A percentile compares a stretch with the other conserved stretches of the same genome.
phyloP scores from a whole-genome alignment of 2,329 filamentous ascomycete species.

The Cercospora sp. region DNA sequence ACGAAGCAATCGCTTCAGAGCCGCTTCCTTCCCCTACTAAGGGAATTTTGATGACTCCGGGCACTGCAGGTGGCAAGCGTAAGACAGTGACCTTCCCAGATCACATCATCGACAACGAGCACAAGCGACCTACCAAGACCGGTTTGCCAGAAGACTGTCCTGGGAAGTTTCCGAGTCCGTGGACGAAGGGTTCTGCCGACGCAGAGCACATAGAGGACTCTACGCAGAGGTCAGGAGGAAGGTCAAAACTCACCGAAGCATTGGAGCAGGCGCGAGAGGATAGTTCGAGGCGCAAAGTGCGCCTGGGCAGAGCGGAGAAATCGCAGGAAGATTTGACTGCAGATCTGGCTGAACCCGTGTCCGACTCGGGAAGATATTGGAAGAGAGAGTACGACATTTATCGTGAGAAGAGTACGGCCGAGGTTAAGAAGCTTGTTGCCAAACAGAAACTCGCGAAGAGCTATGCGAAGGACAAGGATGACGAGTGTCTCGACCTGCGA shows the following conservation, averaged over 20 bases:
- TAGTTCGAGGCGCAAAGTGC: constrained; percentile 33
- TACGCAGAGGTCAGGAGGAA: constrained; percentile 38
- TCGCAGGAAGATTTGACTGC: constrained; percentile 58
- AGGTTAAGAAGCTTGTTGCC: constrained; percentile 75
- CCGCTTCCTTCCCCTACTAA: constrained; percentile 55
- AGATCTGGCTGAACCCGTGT: constrained; percentile 72
- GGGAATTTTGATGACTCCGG: constrained; percentile 65
- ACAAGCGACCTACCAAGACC: constrained; percentile 49
- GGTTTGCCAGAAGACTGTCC: constrained; percentile 51
- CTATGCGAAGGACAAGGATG: constrained; percentile 75
- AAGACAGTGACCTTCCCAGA: constrained; percentile 64
- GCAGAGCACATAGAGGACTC: constrained; percentile 34
- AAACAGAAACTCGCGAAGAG: constrained; percentile 80
- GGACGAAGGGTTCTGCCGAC: constrained; percentile 39
- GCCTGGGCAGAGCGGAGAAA: constrained; percentile 32
- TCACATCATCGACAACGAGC: constrained; percentile 58
- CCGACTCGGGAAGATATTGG: constrained; percentile 76
- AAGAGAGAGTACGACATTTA: constrained; percentile 76
- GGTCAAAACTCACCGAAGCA: constrained; percentile 48
- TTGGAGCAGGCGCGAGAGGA: constrained; percentile 49
- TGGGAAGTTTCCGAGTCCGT: constrained; percentile 55
- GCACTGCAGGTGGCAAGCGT: constrained; percentile 56
- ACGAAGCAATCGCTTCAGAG: constrained; percentile 28
- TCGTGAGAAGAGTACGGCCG: constrained; percentile 67
- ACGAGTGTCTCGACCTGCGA: constrained; percentile 65